Evolutionary conservation across 2,329 filamentous ascomycete species (phyloP).

Genomic region (Tolypocladium pustulatum): DNA sequence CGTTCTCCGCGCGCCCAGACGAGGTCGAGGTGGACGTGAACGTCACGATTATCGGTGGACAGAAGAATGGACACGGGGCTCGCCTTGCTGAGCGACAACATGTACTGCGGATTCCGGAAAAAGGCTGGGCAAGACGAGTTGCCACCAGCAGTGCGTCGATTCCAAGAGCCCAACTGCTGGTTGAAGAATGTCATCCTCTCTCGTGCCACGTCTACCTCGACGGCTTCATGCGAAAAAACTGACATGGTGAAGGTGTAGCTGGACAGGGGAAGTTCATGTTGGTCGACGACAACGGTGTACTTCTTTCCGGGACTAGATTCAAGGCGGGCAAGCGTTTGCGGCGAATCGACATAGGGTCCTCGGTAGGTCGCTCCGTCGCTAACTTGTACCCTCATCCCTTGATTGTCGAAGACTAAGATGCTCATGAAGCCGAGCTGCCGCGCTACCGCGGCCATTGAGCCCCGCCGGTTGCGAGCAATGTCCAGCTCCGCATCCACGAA

Average conservation of each 20-base stretch:
- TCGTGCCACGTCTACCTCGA: constrained; percentile 51
- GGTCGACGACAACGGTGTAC: constrained; percentile 59
- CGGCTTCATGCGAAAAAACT: constrained; percentile 57
- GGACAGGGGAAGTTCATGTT: constrained; percentile 64
- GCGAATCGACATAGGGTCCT: constrained; percentile 86
- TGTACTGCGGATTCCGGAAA: constrained; percentile 80
- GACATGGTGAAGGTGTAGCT: constrained; percentile 81
- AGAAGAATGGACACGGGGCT: constrained; percentile 65
- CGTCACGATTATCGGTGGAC: constrained; percentile 52
- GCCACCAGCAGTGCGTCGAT: constrained; percentile 68
- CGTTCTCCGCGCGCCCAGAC: constrained; percentile 68
- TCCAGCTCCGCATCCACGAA: constrained; percentile 60
- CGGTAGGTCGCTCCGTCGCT: constrained; percentile 61
- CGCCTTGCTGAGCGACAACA: constrained; percentile 43
- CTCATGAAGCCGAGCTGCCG: constrained; percentile 72
- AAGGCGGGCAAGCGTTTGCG: constrained; percentile 76
- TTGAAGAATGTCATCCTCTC: constrained; percentile 47
- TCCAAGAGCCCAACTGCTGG: constrained; percentile 63
- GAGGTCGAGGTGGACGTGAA: constrained; percentile 76
- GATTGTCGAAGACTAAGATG: constrained; percentile 66
- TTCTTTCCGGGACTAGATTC: constrained; percentile 24
- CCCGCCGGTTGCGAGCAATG: constrained; percentile 35
- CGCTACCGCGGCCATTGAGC: constrained; percentile 32
- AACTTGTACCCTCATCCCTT: constrained; percentile 63
- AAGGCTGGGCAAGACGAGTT: constrained; percentile 69